Conservation (phyloP, 768 basidiomycete species). For the Tulasnella sp. region DNA sequence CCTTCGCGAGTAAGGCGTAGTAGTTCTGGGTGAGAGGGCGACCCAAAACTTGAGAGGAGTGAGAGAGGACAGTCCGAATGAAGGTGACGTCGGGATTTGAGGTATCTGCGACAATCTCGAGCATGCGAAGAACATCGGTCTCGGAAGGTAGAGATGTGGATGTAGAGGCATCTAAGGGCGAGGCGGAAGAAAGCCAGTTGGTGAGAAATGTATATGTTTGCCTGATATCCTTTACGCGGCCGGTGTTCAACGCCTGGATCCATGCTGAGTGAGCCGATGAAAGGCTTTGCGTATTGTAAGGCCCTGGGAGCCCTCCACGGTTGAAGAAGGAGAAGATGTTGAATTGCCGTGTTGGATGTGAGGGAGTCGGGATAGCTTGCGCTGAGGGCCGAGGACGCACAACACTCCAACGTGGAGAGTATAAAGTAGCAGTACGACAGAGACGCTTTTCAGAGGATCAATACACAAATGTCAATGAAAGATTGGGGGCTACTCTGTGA, state of each 20-base stretch:
- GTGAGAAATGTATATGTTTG: slow-evolving; percentile 1
- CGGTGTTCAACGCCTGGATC: slow-evolving; percentile 15
- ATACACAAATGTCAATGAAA: neutral
- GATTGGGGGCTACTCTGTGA: neutral
- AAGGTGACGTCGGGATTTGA: slow-evolving; percentile 9
- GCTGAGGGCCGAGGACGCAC: neutral
- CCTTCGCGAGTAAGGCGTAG: slow-evolving; percentile 17
- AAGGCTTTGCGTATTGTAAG: neutral
- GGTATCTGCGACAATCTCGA: neutral
- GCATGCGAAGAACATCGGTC: neutral
- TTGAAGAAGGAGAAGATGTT: slow-evolving; percentile 20
- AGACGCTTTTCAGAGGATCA: neutral
- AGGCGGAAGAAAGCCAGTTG: slow-evolving; percentile 9
- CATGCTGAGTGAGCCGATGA: slow-evolving; percentile 7
- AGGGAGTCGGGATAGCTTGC: neutral
- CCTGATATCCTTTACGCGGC: neutral
- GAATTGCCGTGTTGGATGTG: neutral
- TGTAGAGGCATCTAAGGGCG: slow-evolving; percentile 8
- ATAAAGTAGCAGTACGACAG: neutral
- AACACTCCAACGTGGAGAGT: neutral
- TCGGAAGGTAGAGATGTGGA: neutral
- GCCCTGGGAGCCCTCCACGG: neutral
- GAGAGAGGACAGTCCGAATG: neutral
- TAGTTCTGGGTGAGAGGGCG: neutral
- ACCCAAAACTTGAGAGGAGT: slow-evolving; percentile 1